Base-by-base conservation (phyloP, 2,329 filamentous ascomycete species). In the Xylariaceae sp. region DNA sequence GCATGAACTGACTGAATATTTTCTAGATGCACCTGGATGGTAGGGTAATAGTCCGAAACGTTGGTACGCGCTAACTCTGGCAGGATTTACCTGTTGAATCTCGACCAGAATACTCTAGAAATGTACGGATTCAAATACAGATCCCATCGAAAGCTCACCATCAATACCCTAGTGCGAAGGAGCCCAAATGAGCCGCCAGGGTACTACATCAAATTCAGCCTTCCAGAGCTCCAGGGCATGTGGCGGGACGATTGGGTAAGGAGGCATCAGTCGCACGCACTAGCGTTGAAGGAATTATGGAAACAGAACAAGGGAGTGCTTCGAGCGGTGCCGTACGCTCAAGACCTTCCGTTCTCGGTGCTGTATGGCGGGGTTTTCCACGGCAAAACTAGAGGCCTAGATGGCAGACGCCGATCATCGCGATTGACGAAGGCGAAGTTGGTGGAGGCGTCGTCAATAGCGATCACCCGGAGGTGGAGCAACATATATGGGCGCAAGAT, bases 71-170 rank as follows among this genome's bases (percentile, higher is more conserved):
- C 50, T 52, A 19, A 52, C 32, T 40, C 46, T 19, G 26, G 19
- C n/a, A 63, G 62, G 60, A 47, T 63, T 29, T 64, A 64, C 40
- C 32, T 61, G 23, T 20, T 64, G 7, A 40, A 63, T 37, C 29
- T 63, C 18, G 40, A 59, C 16, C 42, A 54, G 16, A 37, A 56
- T 5, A 59, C 47, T 3, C 44, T 63, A 29, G 62, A 61, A 40
- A 23, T 64, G 1, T 61, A 61, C 37, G 48, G 55, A 20, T 63
- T 59, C 37, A 50, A 46, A 37, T 49, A 56, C 16, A 50, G 23
- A 26, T 4, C 9, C 23, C 23, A 26, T 9, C 4, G 9, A 9
- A 26, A 26, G 23, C 23, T 9, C 18, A 56, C 47, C 16, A 47
- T 58, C 20, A 18, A 50, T 10, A 41, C 51, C 18, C 47, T 61